Conservation (phyloP, 2,329 filamentous ascomycete species). For the Ustulina deusta region DNA sequence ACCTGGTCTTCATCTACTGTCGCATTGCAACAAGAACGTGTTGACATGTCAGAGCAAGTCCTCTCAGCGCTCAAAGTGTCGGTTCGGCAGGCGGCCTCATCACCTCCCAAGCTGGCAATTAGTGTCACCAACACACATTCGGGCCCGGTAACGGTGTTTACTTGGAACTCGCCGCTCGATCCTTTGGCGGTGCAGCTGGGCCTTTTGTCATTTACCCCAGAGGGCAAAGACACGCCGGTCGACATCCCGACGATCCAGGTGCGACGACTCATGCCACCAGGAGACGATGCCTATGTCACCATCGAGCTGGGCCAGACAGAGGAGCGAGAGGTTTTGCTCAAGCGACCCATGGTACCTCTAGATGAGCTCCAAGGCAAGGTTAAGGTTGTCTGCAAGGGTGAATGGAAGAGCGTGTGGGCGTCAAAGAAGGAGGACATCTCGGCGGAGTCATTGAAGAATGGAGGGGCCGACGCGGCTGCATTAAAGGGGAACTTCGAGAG, state of each 20-base stretch:
- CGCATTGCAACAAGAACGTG: constrained; percentile 20
- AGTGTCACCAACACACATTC: constrained; percentile 57
- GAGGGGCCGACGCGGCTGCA: constrained; percentile 41
- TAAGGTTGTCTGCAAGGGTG: constrained; percentile 53
- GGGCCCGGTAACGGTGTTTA: constrained; percentile 56
- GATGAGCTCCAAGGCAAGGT: constrained; percentile 51
- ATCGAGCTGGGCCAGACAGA: constrained; percentile 54
- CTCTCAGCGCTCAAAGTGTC: constrained; percentile 47
- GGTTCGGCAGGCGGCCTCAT: constrained; percentile 46
- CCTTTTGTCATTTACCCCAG: constrained; percentile 55
- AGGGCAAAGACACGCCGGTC: constrained; percentile 51
- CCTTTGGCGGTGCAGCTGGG: constrained; percentile 57
- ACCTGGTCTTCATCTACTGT: constrained; percentile 23
- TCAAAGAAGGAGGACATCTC: constrained; percentile 43
- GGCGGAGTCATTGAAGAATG: constrained; percentile 40
- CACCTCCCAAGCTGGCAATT: constrained; percentile 53
- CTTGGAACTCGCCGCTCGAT: constrained; percentile 61
- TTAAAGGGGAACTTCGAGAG: constrained; percentile 46
- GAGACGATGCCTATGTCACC: constrained; percentile 54
- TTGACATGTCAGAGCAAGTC: constrained; percentile 42
- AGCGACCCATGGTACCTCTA: constrained; percentile 53
- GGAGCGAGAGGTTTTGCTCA: constrained; percentile 54
- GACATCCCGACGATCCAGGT: constrained; percentile 55
- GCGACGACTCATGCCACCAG: constrained; percentile 57
- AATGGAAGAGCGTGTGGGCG: constrained; percentile 56